Percentiles rank a stretch among this genome's conserved stretches.
Conservation (phyloP, 371 early-diverging fungal genomes). For the Syncephalastrum racemosum region DNA sequence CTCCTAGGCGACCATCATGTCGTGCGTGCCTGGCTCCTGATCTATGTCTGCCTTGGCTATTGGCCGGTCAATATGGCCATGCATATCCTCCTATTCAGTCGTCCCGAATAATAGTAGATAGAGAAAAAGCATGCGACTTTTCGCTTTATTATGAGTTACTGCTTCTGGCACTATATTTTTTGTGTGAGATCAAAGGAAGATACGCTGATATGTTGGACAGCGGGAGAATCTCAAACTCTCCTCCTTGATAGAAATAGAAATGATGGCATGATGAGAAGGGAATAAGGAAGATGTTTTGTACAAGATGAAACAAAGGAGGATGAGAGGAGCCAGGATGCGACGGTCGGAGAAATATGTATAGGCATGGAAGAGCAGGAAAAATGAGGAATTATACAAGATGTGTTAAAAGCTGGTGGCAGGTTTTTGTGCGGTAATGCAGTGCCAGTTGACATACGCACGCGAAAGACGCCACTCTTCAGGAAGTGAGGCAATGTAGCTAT, state of each 20-base stretch:
- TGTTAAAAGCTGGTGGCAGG: conserved; percentile 11
- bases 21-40: conserved; percentile 63
- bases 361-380: background rate
- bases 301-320: background rate
- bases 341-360: background rate
- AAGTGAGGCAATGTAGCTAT: conserved; percentile 16
- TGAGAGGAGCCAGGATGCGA: background rate
- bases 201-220: background rate
- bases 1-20: conserved; percentile 58
- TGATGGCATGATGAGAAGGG: too few species aligned
- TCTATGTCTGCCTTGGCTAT: conserved; percentile 58
- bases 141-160: background rate
- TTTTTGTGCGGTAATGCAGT: conserved; percentile 36
- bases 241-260: background rate
- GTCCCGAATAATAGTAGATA: background rate
- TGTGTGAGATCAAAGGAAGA: too few species aligned
- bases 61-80: conserved; percentile 71
- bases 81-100: conserved; percentile 40
- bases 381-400: conserved; percentile 3
- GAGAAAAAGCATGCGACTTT: background rate
- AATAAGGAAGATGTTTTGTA: background rate
- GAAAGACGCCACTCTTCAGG: conserved; percentile 25
- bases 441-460: conserved; percentile 39
- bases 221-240: conserved; percentile 5
- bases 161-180: background rate